Conservation (phyloP, 2,329 filamentous ascomycete genomes). For the Torrubiella hemipterigena region DNA sequence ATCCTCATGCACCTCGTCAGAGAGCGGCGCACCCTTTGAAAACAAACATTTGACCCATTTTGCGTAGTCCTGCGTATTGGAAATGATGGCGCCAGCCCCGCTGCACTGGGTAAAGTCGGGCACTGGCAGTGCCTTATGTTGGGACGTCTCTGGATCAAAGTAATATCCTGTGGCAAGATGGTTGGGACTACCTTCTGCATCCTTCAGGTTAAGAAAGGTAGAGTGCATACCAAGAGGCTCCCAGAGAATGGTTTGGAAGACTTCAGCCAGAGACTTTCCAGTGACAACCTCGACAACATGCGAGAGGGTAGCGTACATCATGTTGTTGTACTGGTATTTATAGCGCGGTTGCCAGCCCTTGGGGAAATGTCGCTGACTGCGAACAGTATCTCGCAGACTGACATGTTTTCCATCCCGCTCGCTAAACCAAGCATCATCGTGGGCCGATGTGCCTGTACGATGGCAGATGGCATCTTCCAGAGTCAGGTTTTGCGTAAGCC, state of each 20-base stretch:
- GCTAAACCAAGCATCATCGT: conserved; percentile 17
- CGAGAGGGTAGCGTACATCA: conserved; percentile 28
- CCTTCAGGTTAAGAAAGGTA: conserved; percentile 14
- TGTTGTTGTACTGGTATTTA: conserved; percentile 30
- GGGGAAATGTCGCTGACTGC: conserved; percentile 27
- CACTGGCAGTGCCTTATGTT: no score
- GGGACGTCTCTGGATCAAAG: no score
- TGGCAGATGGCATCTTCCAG: conserved; percentile 42
- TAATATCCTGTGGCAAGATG: conserved; percentile 23
- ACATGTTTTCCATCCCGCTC: conserved; percentile 14
- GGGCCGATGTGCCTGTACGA: conserved; percentile 34
- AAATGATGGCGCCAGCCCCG: conserved; percentile 28
- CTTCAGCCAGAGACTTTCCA: conserved; percentile 18
- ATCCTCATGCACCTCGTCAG: conserved; percentile 8
- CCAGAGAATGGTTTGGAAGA: conserved; percentile 25
- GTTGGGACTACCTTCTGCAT: conserved; percentile 6
- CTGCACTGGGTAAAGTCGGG: conserved; percentile 14
- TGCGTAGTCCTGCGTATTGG: conserved; percentile 22
- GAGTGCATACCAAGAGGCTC: conserved; percentile 27
- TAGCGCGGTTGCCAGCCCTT: conserved; percentile 26
- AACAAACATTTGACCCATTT: conserved; percentile 16
- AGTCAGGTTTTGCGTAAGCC: conserved; percentile 34
- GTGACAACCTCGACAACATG: conserved; percentile 26
- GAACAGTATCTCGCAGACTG: conserved; percentile 14
- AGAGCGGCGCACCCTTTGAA: conserved; percentile 9